Base-by-base conservation (phyloP, 1,284 basidiomycete genomes). In the Psilocybe mexicana region DNA sequence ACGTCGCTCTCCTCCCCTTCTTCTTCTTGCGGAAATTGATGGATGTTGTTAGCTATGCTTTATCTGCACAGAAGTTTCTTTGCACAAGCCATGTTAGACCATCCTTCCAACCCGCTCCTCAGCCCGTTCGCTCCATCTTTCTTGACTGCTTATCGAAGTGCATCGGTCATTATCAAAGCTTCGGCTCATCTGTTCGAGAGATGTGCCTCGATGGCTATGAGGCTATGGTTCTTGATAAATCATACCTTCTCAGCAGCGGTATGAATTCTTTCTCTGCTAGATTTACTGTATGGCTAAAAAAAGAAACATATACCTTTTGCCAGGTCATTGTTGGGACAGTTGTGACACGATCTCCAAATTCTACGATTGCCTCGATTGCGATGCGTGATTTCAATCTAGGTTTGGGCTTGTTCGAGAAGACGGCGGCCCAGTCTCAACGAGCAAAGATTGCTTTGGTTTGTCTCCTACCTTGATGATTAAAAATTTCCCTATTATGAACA, bases 1-100 rank as follows among this genome's bases (percentile, higher is more conserved):
- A 33, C 30, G 30, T 55, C 60, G 68, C 75, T 76, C 33, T 3
- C 42, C 25, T 55, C 8, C 24, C 38, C 55, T 35, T 24, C 47
- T 18, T 3, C 30, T 0, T 28, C 46, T 10, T 30, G 30, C 18
- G 44, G 35, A 23, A 44, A 33, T 50, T 26, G 55, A 48, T 49
- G 30, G 42, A 49, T 30, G 54, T 48, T 43, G 18, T 18, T 43
- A 81, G 79, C 75, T 2, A 76, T 81, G 74, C 59, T 82, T 6
- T 80, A 81, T 63, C 69, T 82, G 0, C 80, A 82, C 58, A 70
- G 79, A 26, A 77, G 76, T 58, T 80, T 76, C 67, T 82, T 80
- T 55, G 77, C 79, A 3, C 76, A 80, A 58, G 78, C 79, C 2
- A 72, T 82, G 69, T 70, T 79, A 12, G 78, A 80, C 59, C 67